Evolutionary conservation across 2,329 filamentous ascomycete species (phyloP).

Genomic region (Monilinia aucupariae): DNA sequence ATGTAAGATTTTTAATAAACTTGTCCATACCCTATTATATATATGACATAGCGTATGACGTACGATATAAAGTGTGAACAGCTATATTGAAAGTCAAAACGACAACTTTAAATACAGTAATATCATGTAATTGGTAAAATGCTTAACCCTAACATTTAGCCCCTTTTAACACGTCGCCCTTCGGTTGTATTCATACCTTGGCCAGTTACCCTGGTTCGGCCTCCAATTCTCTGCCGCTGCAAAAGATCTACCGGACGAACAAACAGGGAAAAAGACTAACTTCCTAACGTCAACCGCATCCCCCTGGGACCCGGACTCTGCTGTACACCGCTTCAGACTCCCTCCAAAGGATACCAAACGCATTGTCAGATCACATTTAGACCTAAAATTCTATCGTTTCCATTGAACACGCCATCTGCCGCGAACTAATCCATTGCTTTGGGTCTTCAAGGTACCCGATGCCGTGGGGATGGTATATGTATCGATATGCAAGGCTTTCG

Average conservation of each 20-base stretch:
- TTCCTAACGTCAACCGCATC: not conserved
- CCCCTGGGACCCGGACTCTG: not conserved
- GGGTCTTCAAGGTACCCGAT: constrained; percentile 16
- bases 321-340: constrained; percentile 11
- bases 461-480: constrained; percentile 16
- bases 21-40: no score
- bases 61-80: no score
- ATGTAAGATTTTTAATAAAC: no score
- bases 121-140: no score
- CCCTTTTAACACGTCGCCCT: constrained; percentile 4
- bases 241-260: constrained; percentile 7
- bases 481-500: constrained; percentile 13
- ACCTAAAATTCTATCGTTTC: constrained; percentile 5
- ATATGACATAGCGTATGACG: no score
- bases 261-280: constrained; percentile 3
- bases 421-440: constrained; percentile 9
- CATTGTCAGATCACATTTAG: not conserved
- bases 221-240: constrained; percentile 10
- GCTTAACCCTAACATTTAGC: not conserved
- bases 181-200: not conserved
- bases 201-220: constrained; percentile 2
- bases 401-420: constrained; percentile 15
- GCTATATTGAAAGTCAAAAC: no score
- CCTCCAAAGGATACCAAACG: not conserved
- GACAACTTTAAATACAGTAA: no score